Evolutionary conservation across 164 flowering plant genomes (phyloP), one percentile per base, ranked within the genome.

Genomic region (Annona cherimola): DNA sequence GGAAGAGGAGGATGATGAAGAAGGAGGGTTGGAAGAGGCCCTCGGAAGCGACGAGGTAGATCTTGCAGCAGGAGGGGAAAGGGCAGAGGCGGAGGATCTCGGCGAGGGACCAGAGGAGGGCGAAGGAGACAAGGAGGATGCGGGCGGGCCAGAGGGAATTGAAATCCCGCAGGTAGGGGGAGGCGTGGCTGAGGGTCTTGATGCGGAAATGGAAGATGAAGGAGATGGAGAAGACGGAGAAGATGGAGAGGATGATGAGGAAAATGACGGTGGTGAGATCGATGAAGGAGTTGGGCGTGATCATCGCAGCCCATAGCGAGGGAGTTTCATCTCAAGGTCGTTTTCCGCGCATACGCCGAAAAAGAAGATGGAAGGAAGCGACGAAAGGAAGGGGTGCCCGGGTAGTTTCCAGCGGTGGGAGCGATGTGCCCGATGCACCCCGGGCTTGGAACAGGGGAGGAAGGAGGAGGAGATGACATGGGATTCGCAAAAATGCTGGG

Each of bases 21-120:
- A 91, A 88, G 4, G 81, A 86, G 0, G 97, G 97, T 68, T 91
- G 76, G 71, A 83, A 81, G 40, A 91, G 45, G 0, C 97, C 97
- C 3, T 85, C 76, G 0, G 94, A 87, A 40, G 88, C 79, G 9
- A 87, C 86, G 6, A 82, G 50, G 61, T 89, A 86, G 69, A 76
- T 0, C 71, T 83, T 82, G 78, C 97, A 91, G 57, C 87, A 72
- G 45, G 19, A n/a, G 73, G 12, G 41, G 78, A 84, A 81, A 46
- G 81, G 83, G 12, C 62, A 0, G 0, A 70, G 60, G 18, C 88
- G 90, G 70, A 87, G 74, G 68, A 83, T 71, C 45, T 89, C 88
- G 70, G 69, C 77, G 40, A 85, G 4, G 16, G 88, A 70, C 94
- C 97, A 91, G 20, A 88, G 67, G n/a, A 73, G 45, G 67, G 82